A percentile compares a stretch with the other conserved stretches of the same genome.
These are phyloP conservation scores for Vanderwaltozyma polyspora DNA, from an alignment of 805 yeast species.

Conservation along the genomic window DNA sequence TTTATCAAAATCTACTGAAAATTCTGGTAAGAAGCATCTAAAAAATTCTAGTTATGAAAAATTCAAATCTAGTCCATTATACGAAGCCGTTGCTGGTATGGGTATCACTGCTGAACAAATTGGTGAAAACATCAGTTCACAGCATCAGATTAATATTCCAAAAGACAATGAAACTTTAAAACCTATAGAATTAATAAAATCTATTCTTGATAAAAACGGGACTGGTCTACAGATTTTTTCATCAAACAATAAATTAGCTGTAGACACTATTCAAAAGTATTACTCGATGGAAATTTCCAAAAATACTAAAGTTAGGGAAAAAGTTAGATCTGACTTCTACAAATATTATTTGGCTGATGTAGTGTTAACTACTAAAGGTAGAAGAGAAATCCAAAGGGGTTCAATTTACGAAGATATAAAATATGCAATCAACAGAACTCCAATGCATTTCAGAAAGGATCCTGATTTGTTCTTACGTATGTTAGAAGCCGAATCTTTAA, in stretches of 20 bases:
- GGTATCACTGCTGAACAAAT: slow-evolving; percentile 74
- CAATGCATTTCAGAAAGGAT: slow-evolving; percentile 56
- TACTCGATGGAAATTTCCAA: slow-evolving; percentile 71
- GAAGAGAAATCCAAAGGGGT: slow-evolving; percentile 61
- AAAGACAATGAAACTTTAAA: slow-evolving; percentile 47
- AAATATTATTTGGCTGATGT: slow-evolving; percentile 60
- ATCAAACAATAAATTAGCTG: slow-evolving; percentile 44
- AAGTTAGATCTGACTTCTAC: slow-evolving; percentile 52
- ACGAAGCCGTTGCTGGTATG: slow-evolving; percentile 52
- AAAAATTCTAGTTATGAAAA: slow-evolving; percentile 55
- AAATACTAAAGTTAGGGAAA: slow-evolving; percentile 68
- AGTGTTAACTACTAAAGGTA: slow-evolving; percentile 74
- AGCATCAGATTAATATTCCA: slow-evolving; percentile 57
- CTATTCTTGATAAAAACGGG: slow-evolving; percentile 25
- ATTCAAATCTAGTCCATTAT: slow-evolving; percentile 52
- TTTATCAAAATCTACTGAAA: slow-evolving; percentile 17
- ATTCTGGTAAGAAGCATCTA: slow-evolving; percentile 40
- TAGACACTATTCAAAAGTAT: slow-evolving; percentile 62
- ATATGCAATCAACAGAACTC: slow-evolving; percentile 73
- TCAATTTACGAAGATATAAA: slow-evolving; percentile 83
- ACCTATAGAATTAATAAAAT: slow-evolving; percentile 51
- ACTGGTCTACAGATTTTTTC: slow-evolving; percentile 32
- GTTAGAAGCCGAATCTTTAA: slow-evolving; percentile 81
- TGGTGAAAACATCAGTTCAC: slow-evolving; percentile 69
- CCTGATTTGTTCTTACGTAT: slow-evolving; percentile 83